phyloP scores from a whole-genome alignment of 106 monocot species.

The Allium fistulosum region DNA sequence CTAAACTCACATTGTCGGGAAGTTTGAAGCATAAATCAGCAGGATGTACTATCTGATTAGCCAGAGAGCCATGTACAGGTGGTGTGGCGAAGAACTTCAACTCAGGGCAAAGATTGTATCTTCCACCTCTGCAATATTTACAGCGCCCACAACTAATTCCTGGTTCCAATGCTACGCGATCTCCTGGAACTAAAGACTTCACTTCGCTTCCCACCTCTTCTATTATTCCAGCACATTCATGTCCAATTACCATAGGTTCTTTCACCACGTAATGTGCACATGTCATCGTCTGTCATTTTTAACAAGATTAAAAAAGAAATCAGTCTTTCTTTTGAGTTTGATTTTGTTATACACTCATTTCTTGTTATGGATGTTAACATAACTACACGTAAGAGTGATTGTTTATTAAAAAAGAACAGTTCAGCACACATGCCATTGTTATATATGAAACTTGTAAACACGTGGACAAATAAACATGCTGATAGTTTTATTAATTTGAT shows the following conservation, averaged over 20 bases:
- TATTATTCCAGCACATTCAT: slow-evolving; percentile 90
- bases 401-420: no score
- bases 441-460: no score
- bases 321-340: not conserved
- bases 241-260: slow-evolving; percentile 98
- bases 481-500: no score
- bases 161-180: slow-evolving; percentile 92
- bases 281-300: slow-evolving; percentile 48
- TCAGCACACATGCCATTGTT: no score
- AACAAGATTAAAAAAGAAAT: not conserved
- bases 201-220: slow-evolving; percentile 91
- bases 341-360: no score
- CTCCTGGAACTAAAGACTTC: slow-evolving; percentile 51
- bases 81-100: slow-evolving; percentile 97
- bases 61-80: slow-evolving; percentile 90
- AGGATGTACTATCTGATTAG: slow-evolving; percentile 88
- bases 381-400: no score
- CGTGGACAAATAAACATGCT: no score
- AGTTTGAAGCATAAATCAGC: slow-evolving; percentile 91
- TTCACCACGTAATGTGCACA: slow-evolving; percentile 83
- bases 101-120: slow-evolving; percentile 88
- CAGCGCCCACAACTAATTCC: slow-evolving; percentile 85
- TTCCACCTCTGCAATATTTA: slow-evolving; percentile 78
- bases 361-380: no score
- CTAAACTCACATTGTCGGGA: slow-evolving; percentile 82